These are phyloP conservation scores for Hypericum perforatum DNA, from an alignment of 345 rosid genomes.

Conservation along the genomic window DNA sequence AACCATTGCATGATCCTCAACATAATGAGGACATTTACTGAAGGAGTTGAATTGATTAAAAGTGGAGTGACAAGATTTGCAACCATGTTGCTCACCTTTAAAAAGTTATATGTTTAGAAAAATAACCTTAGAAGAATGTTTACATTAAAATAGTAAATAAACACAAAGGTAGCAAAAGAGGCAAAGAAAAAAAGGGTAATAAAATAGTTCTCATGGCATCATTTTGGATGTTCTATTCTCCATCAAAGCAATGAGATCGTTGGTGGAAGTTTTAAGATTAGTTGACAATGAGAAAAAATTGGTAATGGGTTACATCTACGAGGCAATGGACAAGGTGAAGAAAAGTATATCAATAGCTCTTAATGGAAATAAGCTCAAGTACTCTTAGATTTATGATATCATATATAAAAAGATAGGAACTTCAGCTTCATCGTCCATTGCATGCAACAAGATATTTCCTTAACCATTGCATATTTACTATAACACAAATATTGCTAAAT, in stretches of 20 bases:
- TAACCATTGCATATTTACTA: conserved; percentile 4
- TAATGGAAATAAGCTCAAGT: neutral
- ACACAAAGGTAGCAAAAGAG: too few species aligned
- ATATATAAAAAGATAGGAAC: conserved; percentile 12
- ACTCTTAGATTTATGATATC: neutral
- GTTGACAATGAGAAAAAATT: conserved; percentile 13
- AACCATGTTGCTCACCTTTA: too few species aligned
- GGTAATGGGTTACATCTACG: conserved; percentile 14
- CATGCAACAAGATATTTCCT: conserved; percentile 2
- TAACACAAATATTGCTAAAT: neutral
- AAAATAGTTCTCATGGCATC: neutral
- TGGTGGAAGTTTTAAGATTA: conserved; percentile 9
- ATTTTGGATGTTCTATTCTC: conserved; percentile 10
- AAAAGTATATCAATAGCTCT: conserved; percentile 2
- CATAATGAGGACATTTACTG: neutral
- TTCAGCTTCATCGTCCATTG: conserved; percentile 8
- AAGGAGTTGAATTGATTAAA: neutral
- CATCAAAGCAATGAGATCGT: conserved; percentile 4
- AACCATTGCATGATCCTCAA: neutral
- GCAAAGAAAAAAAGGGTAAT: neutral
- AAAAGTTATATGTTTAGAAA: too few species aligned
- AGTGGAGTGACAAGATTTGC: too few species aligned
- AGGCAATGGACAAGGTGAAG: conserved; percentile 10
- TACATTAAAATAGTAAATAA: too few species aligned
- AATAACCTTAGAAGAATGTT: too few species aligned